Percentiles rank a stretch among this genome's conserved stretches.
These are phyloP conservation scores for Phyllostachys edulis DNA, from an alignment of 176 grass and related monocot species.

Conservation along the genomic window DNA sequence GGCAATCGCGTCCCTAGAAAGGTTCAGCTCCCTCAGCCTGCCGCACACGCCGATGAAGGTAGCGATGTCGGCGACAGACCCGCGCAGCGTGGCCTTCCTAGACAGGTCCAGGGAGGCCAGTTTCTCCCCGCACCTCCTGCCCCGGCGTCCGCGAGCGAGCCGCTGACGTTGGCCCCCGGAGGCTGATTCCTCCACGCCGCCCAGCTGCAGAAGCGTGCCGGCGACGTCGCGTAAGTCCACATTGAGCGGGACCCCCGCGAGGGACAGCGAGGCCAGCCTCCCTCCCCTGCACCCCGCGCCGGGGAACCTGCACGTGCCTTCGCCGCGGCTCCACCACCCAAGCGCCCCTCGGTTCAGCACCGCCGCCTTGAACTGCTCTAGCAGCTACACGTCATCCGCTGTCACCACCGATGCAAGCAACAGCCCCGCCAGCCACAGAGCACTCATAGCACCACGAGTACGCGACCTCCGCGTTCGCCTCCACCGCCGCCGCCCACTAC, in stretches of 20 bases:
- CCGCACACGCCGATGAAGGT: slow-evolving; percentile 32
- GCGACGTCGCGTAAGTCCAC: slow-evolving; percentile 36
- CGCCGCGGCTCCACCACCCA: slow-evolving; percentile 26
- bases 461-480: neutral
- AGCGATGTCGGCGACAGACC: slow-evolving; percentile 29
- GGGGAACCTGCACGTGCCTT: slow-evolving; percentile 32
- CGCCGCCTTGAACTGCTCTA: slow-evolving; percentile 51
- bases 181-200: slow-evolving; percentile 39
- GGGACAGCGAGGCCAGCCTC: slow-evolving; percentile 32
- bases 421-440: neutral
- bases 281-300: slow-evolving; percentile 43
- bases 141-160: slow-evolving; percentile 2
- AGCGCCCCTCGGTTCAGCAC: slow-evolving; percentile 33
- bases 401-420: neutral
- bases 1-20: slow-evolving; percentile 45
- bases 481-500: neutral
- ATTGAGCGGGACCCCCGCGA: slow-evolving; percentile 36
- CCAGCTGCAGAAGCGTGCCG: slow-evolving; percentile 25
- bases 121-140: slow-evolving; percentile 4
- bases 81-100: slow-evolving; percentile 27
- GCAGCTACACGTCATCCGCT: slow-evolving; percentile 35
- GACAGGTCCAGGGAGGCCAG: slow-evolving; percentile 50
- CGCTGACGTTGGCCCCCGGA: slow-evolving; percentile 41
- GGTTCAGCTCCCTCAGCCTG: slow-evolving; percentile 47
- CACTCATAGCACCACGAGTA: neutral